A percentile compares a stretch with the other conserved stretches of the same genome.
These are phyloP conservation scores for Hydnum rufescens DNA, from an alignment of 768 basidiomycete genomes.

Conservation along the genomic window DNA sequence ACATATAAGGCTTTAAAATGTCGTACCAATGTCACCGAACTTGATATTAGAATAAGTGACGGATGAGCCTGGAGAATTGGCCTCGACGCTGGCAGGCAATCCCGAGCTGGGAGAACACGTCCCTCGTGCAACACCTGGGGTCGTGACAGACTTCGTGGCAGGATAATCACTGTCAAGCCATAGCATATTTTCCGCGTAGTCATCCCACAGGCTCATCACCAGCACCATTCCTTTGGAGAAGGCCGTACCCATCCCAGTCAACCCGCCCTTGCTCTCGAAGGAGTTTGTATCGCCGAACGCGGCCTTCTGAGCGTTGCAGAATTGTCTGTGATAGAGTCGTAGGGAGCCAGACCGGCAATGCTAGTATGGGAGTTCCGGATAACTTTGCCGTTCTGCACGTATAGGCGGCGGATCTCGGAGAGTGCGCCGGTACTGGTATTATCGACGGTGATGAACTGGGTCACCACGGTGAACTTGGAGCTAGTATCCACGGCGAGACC, in stretches of 20 bases:
- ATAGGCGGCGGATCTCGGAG: constrained; percentile 26
- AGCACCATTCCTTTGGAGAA: constrained; percentile 28
- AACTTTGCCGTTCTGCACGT: constrained; percentile 31
- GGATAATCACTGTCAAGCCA: constrained; percentile 22
- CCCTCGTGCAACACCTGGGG: constrained; percentile 7
- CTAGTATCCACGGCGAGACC: constrained; percentile 31
- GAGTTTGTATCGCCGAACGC: constrained; percentile 26
- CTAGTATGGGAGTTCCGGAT: constrained; percentile 30
- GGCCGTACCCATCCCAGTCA: constrained; percentile 20
- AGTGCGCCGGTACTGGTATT: constrained; percentile 28
- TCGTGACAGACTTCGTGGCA: neutral
- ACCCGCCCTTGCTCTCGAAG: constrained; percentile 25
- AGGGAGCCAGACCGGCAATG: constrained; percentile 25
- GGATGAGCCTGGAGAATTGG: neutral
- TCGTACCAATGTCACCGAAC: constrained; percentile 8
- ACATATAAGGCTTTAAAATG: too few species aligned
- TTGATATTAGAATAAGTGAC: constrained; percentile 11
- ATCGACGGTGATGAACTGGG: constrained; percentile 33
- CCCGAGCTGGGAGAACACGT: constrained; percentile 9
- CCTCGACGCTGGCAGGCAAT: constrained; percentile 7
- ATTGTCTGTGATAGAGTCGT: constrained; percentile 7
- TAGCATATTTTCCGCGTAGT: constrained; percentile 33
- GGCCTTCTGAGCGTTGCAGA: constrained; percentile 11
- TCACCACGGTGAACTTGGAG: constrained; percentile 34
- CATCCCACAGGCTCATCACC: constrained; percentile 34